Evolutionary conservation across 75 land plant species (phyloP), one percentile per base, ranked within the genome.

Genomic region (Selaginella moellendorffii): DNA sequence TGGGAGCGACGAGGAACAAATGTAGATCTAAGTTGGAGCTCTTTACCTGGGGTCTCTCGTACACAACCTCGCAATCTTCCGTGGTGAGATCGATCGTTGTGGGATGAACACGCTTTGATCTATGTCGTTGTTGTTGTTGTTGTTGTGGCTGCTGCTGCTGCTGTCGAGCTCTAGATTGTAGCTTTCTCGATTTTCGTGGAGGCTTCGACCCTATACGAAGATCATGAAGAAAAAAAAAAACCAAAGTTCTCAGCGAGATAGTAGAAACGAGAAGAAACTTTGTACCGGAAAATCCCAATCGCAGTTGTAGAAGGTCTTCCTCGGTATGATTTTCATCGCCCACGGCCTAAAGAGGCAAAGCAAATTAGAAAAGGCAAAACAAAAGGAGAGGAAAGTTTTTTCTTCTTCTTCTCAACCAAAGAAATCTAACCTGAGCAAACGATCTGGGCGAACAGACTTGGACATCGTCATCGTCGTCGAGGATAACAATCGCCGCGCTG

Each of bases 381-480:
- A n/a, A n/a, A n/a, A n/a, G n/a, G n/a, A n/a, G n/a, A n/a, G n/a
- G n/a, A n/a, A n/a, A n/a, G n/a, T n/a, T n/a, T n/a, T n/a, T n/a
- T n/a, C n/a, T 46, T 10, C 10, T 18, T 18, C 18, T 46, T 46
- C 51, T 46, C 18, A 46, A 46, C 51, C 10, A 46, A 46, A 46
- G 10, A 46, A 46, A 46, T 46, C 18, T 46, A 46, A 56, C 59
- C 59, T 56, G 59, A 8, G 59, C 59, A 56, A 56, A 56, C 9
- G 59, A 56, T 2, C 59, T 5, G 24, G 59, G 59, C 5, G 59
- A 56, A 56, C 23, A 21, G 9, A 56, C 59, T 56, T 56, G 59
- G 9, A 56, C 59, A 8, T 56, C 59, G n/a, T 56, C 59, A 25
- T 56, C 59, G 24, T 56, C 59, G n/a, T 56, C 59, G 9, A 56